Conservation (phyloP, 495 filamentous ascomycete species). For the Daldinia decipiens region DNA sequence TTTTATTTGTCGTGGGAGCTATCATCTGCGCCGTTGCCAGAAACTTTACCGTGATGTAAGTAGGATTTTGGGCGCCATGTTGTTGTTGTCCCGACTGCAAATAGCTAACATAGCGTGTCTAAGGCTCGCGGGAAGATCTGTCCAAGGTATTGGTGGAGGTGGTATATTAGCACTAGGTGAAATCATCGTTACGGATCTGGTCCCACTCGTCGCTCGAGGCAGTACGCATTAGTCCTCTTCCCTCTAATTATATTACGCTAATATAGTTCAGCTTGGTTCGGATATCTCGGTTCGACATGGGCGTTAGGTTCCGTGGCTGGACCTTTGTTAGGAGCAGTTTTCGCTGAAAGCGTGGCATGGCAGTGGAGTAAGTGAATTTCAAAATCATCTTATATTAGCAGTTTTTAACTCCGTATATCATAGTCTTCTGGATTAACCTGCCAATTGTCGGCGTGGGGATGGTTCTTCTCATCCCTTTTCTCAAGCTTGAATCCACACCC, state of each 20-base stretch:
- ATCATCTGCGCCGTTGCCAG: conserved; percentile 11
- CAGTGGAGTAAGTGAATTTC: conserved; percentile 7
- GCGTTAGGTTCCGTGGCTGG: conserved; percentile 12
- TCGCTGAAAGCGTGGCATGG: conserved; percentile 8
- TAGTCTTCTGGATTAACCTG: conserved; percentile 14
- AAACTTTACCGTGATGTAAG: conserved; percentile 13
- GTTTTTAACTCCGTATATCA: not conserved
- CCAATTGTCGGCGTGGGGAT: conserved; percentile 13
- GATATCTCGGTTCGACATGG: conserved; percentile 18
- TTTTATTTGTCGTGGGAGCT: conserved; percentile 7
- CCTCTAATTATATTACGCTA: not conserved
- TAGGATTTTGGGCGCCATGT: not conserved
- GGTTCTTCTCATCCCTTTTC: conserved; percentile 1
- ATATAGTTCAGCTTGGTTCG: conserved; percentile 10
- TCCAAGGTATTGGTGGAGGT: conserved; percentile 14
- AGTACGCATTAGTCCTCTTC: not conserved
- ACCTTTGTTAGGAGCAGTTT: conserved; percentile 3
- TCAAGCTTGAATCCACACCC: conserved; percentile 6
- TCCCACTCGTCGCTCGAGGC: conserved; percentile 8
- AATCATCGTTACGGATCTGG: conserved; percentile 16
- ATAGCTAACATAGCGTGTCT: not conserved
- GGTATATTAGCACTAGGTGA: conserved; percentile 14
- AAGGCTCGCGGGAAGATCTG: conserved; percentile 13
- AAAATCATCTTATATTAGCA: not conserved
- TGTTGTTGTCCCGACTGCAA: not conserved